phyloP scores from a whole-genome alignment of 2,329 filamentous ascomycete genomes.

The Coniochaeta sp. region DNA sequence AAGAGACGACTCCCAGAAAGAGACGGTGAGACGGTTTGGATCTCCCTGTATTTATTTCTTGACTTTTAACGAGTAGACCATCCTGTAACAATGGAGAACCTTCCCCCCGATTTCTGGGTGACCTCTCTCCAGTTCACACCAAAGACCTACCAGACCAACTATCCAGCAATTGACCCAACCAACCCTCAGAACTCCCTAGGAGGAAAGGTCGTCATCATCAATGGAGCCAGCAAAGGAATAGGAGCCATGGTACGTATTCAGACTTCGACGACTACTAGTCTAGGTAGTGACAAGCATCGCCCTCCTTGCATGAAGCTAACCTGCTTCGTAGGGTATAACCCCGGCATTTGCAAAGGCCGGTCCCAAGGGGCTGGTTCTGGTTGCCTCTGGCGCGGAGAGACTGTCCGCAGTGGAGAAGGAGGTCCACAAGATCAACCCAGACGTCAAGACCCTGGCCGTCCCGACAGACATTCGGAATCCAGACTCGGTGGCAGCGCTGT shows the following conservation, averaged over 20 bases:
- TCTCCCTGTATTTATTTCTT: neutral
- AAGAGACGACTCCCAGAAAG: neutral
- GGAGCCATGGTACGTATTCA: slow-evolving; percentile 17
- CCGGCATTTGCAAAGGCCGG: slow-evolving; percentile 26
- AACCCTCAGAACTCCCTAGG: slow-evolving; percentile 20
- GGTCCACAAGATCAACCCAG: slow-evolving; percentile 2
- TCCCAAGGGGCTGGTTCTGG: slow-evolving; percentile 24
- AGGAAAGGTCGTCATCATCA: slow-evolving; percentile 30
- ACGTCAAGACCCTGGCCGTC: slow-evolving; percentile 2
- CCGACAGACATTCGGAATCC: slow-evolving; percentile 9
- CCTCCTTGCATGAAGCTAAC: neutral
- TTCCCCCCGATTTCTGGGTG: slow-evolving; percentile 17
- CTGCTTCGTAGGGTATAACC: slow-evolving; percentile 13
- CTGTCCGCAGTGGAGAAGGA: slow-evolving; percentile 1
- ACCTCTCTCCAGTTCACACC: slow-evolving; percentile 23
- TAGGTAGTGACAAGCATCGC: neutral
- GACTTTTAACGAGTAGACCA: no score
- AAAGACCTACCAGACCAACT: slow-evolving; percentile 24
- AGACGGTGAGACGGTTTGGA: neutral
- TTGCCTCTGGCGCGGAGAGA: slow-evolving; percentile 16
- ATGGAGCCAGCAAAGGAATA: slow-evolving; percentile 31
- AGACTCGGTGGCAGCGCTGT: slow-evolving; percentile 9
- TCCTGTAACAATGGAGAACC: slow-evolving; percentile 3
- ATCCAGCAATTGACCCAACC: slow-evolving; percentile 30
- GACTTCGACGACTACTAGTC: neutral